Evolutionary conservation across 1,284 basidiomycete species (phyloP), one percentile per base, ranked within the genome.

Genomic region (Tausonia pullulans): DNA sequence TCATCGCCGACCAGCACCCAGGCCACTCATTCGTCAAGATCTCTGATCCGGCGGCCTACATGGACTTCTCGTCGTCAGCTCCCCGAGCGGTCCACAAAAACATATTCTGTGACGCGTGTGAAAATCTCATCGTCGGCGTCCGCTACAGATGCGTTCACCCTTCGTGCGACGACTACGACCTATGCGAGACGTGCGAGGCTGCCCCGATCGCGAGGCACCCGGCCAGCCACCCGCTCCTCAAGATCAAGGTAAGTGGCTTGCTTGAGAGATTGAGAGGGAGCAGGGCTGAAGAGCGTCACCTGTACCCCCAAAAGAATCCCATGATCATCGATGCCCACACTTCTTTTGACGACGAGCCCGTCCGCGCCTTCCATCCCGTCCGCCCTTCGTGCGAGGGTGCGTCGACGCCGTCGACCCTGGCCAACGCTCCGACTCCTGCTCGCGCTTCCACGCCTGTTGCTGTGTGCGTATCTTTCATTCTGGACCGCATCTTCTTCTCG

Each of bases 101-200:
- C 5, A 71, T 73, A 2, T 68, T 68, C 5, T 74, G 73, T 67
- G 71, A 74, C 67, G 69, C 70, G 5, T 92, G 89, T 74, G 69
- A 73, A 11, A 77, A 78, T 62, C 72, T 73, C 4, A 86, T 92
- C 65, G 71, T 71, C 44, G 87, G 87, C 2, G 72, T 63, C n/a
- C 63, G 69, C 39, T 70, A 68, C 62, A 70, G 87, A 85, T 90
- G 88, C 74, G 84, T 88, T 81, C 84, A 89, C 71, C 79, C 82
- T 9, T 74, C 78, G 10, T 90, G 88, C 74, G 79, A 79, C 0
- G 87, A 90, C 73, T 89, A 84, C 68, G 88, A 91, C 70, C 79
- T 90, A n/a, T 91, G 88, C 74, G 79, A 80, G 68, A 74, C 76
- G 66, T 90, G 88, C 74, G 88, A 90, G 75, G 84, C 87, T 4